A percentile compares a stretch with the other conserved stretches of the same genome.
These are phyloP conservation scores for Staphylotrichum longicolle DNA, from an alignment of 495 filamentous ascomycete genomes.

Conservation along the genomic window DNA sequence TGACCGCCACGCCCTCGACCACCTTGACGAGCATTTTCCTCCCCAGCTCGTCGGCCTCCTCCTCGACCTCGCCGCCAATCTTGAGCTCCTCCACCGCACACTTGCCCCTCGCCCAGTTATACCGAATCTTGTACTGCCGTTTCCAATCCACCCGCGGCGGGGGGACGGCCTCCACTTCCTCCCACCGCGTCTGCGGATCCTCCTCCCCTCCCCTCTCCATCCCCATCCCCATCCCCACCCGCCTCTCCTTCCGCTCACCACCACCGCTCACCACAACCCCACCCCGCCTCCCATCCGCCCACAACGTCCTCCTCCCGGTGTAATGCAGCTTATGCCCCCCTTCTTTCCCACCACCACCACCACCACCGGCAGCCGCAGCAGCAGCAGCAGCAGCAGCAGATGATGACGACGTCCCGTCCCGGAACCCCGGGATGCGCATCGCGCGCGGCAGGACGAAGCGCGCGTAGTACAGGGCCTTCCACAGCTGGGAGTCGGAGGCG, in stretches of 20 bases:
- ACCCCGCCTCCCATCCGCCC: constrained; percentile 65
- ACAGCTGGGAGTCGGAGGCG: constrained; percentile 79
- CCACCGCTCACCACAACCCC: constrained; percentile 42
- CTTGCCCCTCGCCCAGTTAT: constrained; percentile 87
- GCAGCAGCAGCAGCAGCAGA: constrained; percentile 21
- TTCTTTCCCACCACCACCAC: constrained; percentile 1
- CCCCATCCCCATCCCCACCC: constrained; percentile 32
- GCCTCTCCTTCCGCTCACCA: constrained; percentile 43
- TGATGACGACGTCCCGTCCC: constrained; percentile 36
- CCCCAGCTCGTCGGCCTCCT: constrained; percentile 3
- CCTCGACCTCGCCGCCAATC: constrained; percentile 43
- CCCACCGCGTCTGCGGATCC: no score
- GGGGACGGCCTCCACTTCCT: not conserved
- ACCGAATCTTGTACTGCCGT: constrained; percentile 78
- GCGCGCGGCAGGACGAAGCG: constrained; percentile 86
- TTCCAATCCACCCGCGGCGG: constrained; percentile 63
- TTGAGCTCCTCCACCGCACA: constrained; percentile 76
- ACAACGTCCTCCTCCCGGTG: constrained; percentile 70
- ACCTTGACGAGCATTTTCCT: constrained; percentile 62
- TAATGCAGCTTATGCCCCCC: constrained; percentile 53
- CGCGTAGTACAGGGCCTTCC: constrained; percentile 86
- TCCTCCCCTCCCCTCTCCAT: constrained; percentile 29
- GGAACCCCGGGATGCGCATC: constrained; percentile 67
- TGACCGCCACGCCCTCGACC: constrained; percentile 71
- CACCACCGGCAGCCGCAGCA: constrained; percentile 13